Evolutionary conservation across 2,329 filamentous ascomycete genomes (phyloP).

Genomic region (Byssochlamys sp.): DNA sequence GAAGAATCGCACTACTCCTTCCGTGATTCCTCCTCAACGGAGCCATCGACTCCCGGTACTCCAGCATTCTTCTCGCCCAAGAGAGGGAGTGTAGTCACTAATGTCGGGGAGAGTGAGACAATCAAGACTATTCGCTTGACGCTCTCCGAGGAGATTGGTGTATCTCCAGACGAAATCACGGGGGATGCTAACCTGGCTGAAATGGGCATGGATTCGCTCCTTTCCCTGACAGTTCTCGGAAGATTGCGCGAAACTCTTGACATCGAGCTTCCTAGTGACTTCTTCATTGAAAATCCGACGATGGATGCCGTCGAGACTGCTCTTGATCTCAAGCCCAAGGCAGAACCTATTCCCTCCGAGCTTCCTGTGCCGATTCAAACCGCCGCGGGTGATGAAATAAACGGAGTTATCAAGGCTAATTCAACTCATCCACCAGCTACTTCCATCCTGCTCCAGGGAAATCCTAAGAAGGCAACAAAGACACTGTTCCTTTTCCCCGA

Average conservation of each 20-base stretch:
- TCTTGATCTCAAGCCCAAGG: slow-evolving; percentile 30
- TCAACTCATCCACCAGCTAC: slow-evolving; percentile 29
- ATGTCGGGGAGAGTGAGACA: slow-evolving; percentile 19
- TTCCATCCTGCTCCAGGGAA: slow-evolving; percentile 35
- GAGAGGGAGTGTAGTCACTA: slow-evolving; percentile 16
- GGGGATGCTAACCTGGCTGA: slow-evolving; percentile 32
- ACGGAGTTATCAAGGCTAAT: slow-evolving; percentile 7
- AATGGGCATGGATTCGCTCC: slow-evolving; percentile 39
- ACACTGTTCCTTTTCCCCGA: slow-evolving; percentile 37
- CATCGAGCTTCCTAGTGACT: slow-evolving; percentile 33
- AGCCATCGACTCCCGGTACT: slow-evolving; percentile 24
- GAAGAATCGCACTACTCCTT: slow-evolving; percentile 22
- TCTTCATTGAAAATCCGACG: slow-evolving; percentile 36
- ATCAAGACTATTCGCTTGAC: slow-evolving; percentile 33
- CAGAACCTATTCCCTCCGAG: slow-evolving; percentile 7
- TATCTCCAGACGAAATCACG: slow-evolving; percentile 31
- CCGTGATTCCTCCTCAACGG: slow-evolving; percentile 18
- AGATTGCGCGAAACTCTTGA: slow-evolving; percentile 36
- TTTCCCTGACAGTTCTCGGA: slow-evolving; percentile 37
- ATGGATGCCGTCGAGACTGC: slow-evolving; percentile 30
- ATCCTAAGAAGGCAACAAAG: slow-evolving; percentile 33
- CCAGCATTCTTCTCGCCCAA: slow-evolving; percentile 21
- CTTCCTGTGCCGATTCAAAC: slow-evolving; percentile 12
- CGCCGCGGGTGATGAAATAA: slow-evolving; percentile 15
- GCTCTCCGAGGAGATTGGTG: slow-evolving; percentile 36